phyloP scores from a whole-genome alignment of 805 yeast genomes.

The Tetrapisispora fleetii region DNA sequence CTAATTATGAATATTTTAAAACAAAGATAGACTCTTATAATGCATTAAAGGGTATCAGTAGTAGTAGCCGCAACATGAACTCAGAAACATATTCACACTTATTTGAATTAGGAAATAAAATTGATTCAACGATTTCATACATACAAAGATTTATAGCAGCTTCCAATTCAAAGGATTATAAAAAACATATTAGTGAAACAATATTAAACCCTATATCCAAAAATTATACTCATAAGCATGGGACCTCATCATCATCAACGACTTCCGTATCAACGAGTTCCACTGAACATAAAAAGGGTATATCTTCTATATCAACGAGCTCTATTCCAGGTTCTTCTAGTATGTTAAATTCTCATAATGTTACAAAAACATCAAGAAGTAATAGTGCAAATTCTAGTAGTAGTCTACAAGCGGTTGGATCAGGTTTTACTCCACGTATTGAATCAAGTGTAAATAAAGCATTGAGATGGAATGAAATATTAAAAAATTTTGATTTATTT shows the following conservation, averaged over 20 bases:
- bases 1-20: slow-evolving; percentile 2
- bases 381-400: background rate
- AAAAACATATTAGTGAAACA: slow-evolving; percentile 8
- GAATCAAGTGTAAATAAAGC: slow-evolving; percentile 1
- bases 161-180: slow-evolving; percentile 36
- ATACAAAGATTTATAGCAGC: slow-evolving; percentile 39
- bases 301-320: background rate
- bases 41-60: background rate
- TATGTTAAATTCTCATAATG: background rate
- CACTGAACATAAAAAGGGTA: background rate
- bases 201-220: background rate
- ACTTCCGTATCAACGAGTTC: background rate
- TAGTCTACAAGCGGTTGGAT: background rate
- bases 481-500: slow-evolving; percentile 35
- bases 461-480: slow-evolving; percentile 3
- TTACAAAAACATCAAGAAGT: background rate
- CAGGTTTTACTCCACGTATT: background rate
- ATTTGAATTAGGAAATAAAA: slow-evolving; percentile 10
- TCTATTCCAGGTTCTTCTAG: background rate
- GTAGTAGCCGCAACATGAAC: background rate
- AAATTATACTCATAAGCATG: background rate
- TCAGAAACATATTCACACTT: background rate
- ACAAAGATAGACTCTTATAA: background rate
- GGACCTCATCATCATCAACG: background rate
- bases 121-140: slow-evolving; percentile 33